Conservation (phyloP, 208 protist genomes). For the Angomonas deanei region DNA sequence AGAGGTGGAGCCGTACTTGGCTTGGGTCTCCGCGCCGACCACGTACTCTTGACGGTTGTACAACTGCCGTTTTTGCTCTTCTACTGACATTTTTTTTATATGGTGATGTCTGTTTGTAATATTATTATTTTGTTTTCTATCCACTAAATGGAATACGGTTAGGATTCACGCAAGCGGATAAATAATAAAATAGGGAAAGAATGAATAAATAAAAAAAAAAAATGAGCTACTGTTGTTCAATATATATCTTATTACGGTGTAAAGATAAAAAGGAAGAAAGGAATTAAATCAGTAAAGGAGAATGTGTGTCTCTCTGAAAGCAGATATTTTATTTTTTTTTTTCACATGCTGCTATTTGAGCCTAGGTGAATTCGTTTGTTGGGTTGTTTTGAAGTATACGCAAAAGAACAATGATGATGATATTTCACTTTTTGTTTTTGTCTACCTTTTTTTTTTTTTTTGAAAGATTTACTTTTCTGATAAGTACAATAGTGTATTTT, state of each 20-base stretch:
- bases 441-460: neutral
- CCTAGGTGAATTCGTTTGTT: too few species aligned
- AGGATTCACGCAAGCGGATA: too few species aligned
- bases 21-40: conserved; percentile 85
- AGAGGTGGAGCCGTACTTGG: conserved; percentile 69
- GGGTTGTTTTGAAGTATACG: too few species aligned
- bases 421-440: neutral
- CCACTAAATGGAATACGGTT: too few species aligned
- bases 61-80: conserved; percentile 74
- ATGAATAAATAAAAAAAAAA: neutral
- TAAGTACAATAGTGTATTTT: neutral
- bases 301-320: too few species aligned
- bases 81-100: conserved; percentile 20
- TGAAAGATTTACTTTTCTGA: neutral
- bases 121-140: neutral
- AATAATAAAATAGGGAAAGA: conserved; percentile 8
- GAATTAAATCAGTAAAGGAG: conserved; percentile 1
- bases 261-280: conserved; percentile 1
- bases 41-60: conserved; percentile 93
- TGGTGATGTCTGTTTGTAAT: neutral
- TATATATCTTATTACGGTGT: neutral
- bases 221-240: neutral
- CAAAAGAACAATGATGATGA: too few species aligned
- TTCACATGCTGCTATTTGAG: too few species aligned
- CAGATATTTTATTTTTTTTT: too few species aligned